Base-by-base conservation (phyloP, 768 basidiomycete species). In the Mrakia frigida region DNA sequence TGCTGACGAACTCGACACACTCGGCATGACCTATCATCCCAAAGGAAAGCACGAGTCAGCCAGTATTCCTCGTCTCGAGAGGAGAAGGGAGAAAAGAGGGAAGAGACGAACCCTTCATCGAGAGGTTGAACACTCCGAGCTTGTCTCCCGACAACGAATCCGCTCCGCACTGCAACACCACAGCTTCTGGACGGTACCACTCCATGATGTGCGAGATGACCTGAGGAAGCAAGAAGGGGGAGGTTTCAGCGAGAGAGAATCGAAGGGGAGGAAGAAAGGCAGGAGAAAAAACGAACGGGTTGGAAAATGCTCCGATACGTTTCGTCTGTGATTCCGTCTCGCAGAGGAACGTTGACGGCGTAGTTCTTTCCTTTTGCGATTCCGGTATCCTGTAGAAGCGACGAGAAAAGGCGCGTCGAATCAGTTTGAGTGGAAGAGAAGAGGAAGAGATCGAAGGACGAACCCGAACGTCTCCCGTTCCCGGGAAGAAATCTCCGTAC, bases 61-160 rank as follows among this genome's bases (percentile, higher is more conserved):
- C 18, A 18, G 2, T 50, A 18, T 2, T 50, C 16, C 21, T 2
- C 25, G 28, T 9, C 13, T 37, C 21, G 14, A 31, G 5, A 16
- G 61, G 6, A 16, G 37, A 23, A 9, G 6, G 60, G 9, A n/a
- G n/a, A 39, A 16, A 46, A 28, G 13, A 5, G 23, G 35, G 16
- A 23, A 11, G 59, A 13, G 39, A 79, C 84, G 72, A 63, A 85
- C 85, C 85, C 70, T 93, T 86, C 91, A 99, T 94, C 2, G 92
- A 92, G 70, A 99, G 83, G 83, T 99, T 99, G 86, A 98, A 94
- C 79, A 93, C 93, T 4, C 96, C 96, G 10, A 98, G 86, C 82
- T 95, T 96, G 85, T 99, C 97, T 4, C 93, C 94, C 0, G 95
- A 89, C 52, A 99, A 86, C 16, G 95, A 98, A 81, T 99, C 97